A percentile compares a stretch with the other conserved stretches of the same genome.
phyloP scores from a whole-genome alignment of 1,284 basidiomycete species.

The Abortiporus biennis region DNA sequence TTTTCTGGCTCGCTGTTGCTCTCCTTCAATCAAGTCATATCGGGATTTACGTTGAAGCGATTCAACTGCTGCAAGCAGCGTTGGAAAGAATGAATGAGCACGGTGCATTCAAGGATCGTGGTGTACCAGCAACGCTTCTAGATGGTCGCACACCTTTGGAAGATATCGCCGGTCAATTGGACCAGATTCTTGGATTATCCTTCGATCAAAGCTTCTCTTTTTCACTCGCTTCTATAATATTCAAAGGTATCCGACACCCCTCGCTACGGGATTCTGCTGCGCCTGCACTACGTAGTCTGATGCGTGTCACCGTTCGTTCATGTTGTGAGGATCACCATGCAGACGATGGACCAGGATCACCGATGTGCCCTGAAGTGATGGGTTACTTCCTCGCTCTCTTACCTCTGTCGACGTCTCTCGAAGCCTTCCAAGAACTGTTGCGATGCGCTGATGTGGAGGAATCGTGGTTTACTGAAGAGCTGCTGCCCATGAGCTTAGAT shows the following conservation, averaged over 20 bases:
- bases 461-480: constrained; percentile 36
- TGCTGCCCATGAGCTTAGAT: constrained; percentile 27
- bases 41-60: constrained; percentile 69
- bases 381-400: constrained; percentile 82
- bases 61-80: constrained; percentile 57
- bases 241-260: constrained; percentile 78
- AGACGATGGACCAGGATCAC: constrained; percentile 31
- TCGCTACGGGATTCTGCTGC: constrained; percentile 56
- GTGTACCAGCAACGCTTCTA: constrained; percentile 56
- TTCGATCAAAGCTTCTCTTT: constrained; percentile 81
- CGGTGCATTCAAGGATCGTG: constrained; percentile 45
- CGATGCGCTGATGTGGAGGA: constrained; percentile 53
- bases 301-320: constrained; percentile 50
- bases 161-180: constrained; percentile 69
- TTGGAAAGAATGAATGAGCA: constrained; percentile 63
- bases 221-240: constrained; percentile 74
- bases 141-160: constrained; percentile 61
- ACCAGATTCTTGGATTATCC: constrained; percentile 67
- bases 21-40: constrained; percentile 75
- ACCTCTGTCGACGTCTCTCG: constrained; percentile 56
- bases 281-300: constrained; percentile 47
- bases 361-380: constrained; percentile 54
- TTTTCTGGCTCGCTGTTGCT: constrained; percentile 85
- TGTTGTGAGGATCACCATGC: constrained; percentile 29
- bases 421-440: constrained; percentile 53